Evolutionary conservation across 176 grass and related monocot species (phyloP), one percentile per base, ranked within the genome.

Genomic region (Carex cristatella): DNA sequence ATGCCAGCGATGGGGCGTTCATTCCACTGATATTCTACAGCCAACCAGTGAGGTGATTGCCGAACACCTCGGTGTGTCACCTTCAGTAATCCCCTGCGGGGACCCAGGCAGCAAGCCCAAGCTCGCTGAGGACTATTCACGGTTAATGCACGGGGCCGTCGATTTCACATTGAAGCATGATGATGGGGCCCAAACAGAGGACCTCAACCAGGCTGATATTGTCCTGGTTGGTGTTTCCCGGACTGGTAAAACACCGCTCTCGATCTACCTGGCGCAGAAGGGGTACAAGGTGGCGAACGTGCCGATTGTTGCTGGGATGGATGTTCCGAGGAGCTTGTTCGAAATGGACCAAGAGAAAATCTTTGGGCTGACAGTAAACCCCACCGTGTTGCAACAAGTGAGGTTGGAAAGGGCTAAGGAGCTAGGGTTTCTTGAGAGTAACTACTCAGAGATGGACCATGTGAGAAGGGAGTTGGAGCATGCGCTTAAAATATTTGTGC

Each of bases 81-180:
- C 90, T 79, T 93, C 87, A 84, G 94, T 87, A 10, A 91, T 94
- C 37, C 79, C 92, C 74, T 86, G 86, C 75, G 92, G 79, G 65
- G 90, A 88, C 44, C 86, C 94, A 33, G 91, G 61, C 48, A 79
- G 89, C 80, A 61, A 66, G 38, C 65, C 53, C 68, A 85, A 84
- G n/a, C 89, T 97, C 32, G 63, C 86, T 65, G 90, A 91, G 19
- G 92, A 93, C 58, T 97, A 93, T 80, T 94, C 92, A 27, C 62
- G 7, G 55, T 87, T 92, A 65, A 97, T 97, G 32, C 71, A 75
- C 63, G 94, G 91, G 10, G 94, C 92, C 11, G 87, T 97, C 10
- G 90, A 97, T 84, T 97, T 97, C 74, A 97, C 94, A 16, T 93
- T 97, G 87, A 97, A 94, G 88, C 92, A 93, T 72, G 94, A 97